These are phyloP conservation scores for Stenogyne calaminthoides DNA, from an alignment of 305 asterid species.

Conservation along the genomic window DNA sequence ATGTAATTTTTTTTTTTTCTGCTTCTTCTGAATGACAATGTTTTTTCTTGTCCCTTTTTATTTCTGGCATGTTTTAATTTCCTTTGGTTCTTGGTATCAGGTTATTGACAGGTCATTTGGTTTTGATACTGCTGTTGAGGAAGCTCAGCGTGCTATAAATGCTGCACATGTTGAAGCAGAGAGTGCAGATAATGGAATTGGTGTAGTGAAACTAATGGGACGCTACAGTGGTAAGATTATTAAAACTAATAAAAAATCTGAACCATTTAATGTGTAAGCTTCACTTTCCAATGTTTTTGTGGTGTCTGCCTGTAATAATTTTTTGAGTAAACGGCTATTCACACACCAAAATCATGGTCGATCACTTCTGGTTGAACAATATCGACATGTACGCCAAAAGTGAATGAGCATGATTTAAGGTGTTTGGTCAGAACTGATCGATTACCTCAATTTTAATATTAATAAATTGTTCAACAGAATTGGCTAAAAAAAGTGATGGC, in stretches of 20 bases:
- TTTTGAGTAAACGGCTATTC: not conserved
- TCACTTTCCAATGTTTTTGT: not conserved
- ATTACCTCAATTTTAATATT: not conserved
- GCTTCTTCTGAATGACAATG: not conserved
- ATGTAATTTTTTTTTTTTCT: not conserved
- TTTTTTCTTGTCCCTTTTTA: not conserved
- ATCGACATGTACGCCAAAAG: not conserved
- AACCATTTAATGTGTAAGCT: not conserved
- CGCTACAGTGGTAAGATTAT: constrained; percentile 35
- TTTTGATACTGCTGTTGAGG: constrained; percentile 78
- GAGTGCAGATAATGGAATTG: constrained; percentile 60
- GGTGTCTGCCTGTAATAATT: not conserved
- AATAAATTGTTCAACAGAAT: not conserved
- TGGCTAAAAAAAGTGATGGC: not conserved
- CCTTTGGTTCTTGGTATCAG: constrained; percentile 42
- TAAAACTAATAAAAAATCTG: not conserved
- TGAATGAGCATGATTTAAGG: not conserved
- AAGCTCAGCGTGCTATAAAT: constrained; percentile 78
- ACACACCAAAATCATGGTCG: not conserved
- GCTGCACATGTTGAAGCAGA: constrained; percentile 78
- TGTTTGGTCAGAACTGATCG: not conserved
- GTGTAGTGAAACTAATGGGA: constrained; percentile 75
- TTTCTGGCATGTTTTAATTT: constrained; percentile 23
- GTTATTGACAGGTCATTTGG: constrained; percentile 80
- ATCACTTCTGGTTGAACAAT: not conserved